Percentiles rank a stretch among this genome's conserved stretches.
These are phyloP conservation scores for Auricularia sp. DNA, from an alignment of 768 basidiomycete genomes.

Conservation along the genomic window DNA sequence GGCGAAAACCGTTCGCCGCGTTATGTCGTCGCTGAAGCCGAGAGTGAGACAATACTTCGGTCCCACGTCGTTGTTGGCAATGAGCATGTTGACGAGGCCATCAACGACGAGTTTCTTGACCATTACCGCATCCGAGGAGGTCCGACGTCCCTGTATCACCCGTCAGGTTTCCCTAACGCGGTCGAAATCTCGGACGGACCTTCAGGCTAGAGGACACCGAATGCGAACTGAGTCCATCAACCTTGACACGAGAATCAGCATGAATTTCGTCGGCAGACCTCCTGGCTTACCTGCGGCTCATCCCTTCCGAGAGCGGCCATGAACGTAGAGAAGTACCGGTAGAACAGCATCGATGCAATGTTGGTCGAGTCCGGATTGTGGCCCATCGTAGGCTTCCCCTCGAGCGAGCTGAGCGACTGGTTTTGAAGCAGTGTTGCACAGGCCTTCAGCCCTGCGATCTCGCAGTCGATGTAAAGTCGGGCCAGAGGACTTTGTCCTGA, in stretches of 20 bases:
- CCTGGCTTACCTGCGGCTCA: not conserved
- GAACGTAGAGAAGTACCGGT: slow-evolving; percentile 48
- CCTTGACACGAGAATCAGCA: not conserved
- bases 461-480: slow-evolving; percentile 18
- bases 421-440: slow-evolving; percentile 67
- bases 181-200: not conserved
- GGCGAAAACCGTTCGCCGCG: slow-evolving; percentile 70
- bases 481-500: not conserved
- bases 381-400: slow-evolving; percentile 25
- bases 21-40: slow-evolving; percentile 62
- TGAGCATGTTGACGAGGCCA: slow-evolving; percentile 71
- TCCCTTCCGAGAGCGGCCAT: not conserved
- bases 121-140: slow-evolving; percentile 17
- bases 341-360: slow-evolving; percentile 54
- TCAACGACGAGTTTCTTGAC: slow-evolving; percentile 70
- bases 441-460: slow-evolving; percentile 61
- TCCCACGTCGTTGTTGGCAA: slow-evolving; percentile 77
- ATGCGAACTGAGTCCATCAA: not conserved
- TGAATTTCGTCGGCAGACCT: not conserved
- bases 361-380: not conserved
- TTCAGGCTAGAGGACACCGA: not conserved
- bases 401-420: slow-evolving; percentile 53
- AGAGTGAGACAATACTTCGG: slow-evolving; percentile 79
- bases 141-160: not conserved
- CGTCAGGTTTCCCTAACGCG: not conserved